phyloP scores from a whole-genome alignment of 2,329 filamentous ascomycete species.

The Seiridium cupressi region DNA sequence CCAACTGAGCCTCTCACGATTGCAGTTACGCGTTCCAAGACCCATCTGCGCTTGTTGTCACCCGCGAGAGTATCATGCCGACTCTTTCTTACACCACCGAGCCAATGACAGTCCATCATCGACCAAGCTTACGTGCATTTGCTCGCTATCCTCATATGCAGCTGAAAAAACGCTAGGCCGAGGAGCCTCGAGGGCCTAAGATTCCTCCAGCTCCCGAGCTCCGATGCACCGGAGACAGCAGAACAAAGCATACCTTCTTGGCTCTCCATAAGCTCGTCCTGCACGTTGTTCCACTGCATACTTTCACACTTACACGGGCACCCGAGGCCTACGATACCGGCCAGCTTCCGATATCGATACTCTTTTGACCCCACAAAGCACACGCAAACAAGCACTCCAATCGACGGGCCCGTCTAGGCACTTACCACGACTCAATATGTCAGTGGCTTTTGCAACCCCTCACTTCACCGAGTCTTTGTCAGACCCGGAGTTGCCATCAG shows the following conservation, averaged over 20 bases:
- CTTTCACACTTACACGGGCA: background rate
- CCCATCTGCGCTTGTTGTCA: no score
- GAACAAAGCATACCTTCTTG: no score
- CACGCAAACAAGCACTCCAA: background rate
- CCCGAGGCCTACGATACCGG: background rate
- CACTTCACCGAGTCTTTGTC: background rate
- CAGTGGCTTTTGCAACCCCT: background rate
- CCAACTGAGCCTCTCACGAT: background rate
- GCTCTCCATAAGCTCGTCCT: no score
- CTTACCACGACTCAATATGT: background rate
- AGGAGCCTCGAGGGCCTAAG: no score
- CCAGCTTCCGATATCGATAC: conserved; percentile 1
- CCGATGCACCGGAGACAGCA: no score
- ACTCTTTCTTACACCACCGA: no score
- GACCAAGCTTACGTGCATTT: no score
- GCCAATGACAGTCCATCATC: no score
- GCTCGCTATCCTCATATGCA: no score
- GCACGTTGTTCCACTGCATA: background rate
- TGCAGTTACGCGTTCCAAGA: background rate
- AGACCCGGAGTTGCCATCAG: background rate
- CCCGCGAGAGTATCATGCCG: no score
- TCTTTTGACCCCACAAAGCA: background rate
- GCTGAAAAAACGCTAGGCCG: no score
- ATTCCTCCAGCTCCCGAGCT: no score
- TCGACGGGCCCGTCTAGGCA: background rate